A percentile compares a stretch with the other conserved stretches of the same genome.
phyloP scores from a whole-genome alignment of 2,329 filamentous ascomycete genomes.

The Aureobasidium leucospermi region DNA sequence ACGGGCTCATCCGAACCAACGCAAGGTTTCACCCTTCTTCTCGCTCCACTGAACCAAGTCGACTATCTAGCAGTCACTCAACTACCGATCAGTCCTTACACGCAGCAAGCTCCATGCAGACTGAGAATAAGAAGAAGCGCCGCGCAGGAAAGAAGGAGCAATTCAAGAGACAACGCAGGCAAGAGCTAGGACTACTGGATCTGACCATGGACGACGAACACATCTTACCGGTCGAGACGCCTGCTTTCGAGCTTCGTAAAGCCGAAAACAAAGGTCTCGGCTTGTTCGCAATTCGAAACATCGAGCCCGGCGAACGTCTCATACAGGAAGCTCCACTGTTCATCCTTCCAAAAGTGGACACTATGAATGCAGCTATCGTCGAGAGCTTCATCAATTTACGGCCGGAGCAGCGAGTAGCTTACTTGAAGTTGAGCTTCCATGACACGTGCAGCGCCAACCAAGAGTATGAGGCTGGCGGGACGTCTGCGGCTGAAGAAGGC shows the following conservation, averaged over 20 bases:
- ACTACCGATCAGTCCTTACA: background rate
- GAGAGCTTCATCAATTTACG: background rate
- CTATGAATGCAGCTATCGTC: background rate
- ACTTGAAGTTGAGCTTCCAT: background rate
- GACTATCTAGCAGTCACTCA: background rate
- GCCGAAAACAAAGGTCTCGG: constrained; percentile 19
- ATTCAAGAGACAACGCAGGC: background rate
- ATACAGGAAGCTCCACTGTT: constrained; percentile 21
- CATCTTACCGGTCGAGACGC: background rate
- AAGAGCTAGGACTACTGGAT: background rate
- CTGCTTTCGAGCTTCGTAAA: background rate
- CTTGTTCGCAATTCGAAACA: constrained; percentile 20
- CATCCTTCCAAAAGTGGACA: background rate
- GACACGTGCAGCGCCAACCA: background rate
- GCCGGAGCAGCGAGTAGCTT: background rate
- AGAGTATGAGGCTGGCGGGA: background rate
- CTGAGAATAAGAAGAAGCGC: background rate
- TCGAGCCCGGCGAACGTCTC: constrained; percentile 22
- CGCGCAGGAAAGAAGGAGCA: constrained; percentile 10
- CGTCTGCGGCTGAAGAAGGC: background rate
- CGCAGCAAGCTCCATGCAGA: background rate
- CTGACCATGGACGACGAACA: background rate
- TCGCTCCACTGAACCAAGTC: background rate
- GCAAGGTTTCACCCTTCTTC: background rate
- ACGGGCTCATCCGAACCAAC: background rate